Conservation (phyloP, 2,329 filamentous ascomycete genomes). For the Scedosporium boydii region DNA sequence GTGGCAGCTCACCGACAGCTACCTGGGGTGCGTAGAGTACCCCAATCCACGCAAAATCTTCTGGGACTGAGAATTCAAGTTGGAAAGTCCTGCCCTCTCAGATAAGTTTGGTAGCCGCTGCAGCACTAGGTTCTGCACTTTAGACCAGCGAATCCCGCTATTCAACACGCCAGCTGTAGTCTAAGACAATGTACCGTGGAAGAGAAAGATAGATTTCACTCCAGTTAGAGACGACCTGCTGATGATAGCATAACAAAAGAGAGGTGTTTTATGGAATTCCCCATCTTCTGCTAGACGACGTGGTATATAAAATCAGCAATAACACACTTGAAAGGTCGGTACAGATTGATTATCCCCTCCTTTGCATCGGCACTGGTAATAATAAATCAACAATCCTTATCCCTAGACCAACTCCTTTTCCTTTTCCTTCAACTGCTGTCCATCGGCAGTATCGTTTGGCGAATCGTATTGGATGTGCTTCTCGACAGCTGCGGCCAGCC, state of each 20-base stretch:
- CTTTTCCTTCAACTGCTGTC: not conserved
- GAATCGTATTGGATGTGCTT: constrained; percentile 22
- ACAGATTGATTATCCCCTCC: not conserved
- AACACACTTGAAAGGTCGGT: not conserved
- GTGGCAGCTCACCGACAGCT: not conserved
- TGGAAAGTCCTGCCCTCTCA: not conserved
- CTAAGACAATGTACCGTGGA: not conserved
- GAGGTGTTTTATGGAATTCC: not conserved
- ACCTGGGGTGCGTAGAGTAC: not conserved
- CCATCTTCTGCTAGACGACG: not conserved
- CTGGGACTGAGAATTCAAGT: not conserved
- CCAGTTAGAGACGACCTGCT: too few relatives aligned
- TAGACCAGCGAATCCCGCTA: not conserved
- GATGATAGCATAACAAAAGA: too few relatives aligned
- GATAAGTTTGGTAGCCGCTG: not conserved
- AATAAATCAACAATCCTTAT: not conserved
- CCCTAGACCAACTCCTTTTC: not conserved
- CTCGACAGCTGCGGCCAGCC: constrained; percentile 28
- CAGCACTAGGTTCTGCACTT: not conserved
- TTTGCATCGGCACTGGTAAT: not conserved
- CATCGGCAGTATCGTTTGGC: not conserved
- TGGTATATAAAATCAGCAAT: not conserved
- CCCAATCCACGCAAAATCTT: not conserved
- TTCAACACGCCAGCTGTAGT: not conserved
- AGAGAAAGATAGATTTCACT: not conserved